A percentile compares a stretch with the other conserved stretches of the same genome.
These are phyloP conservation scores for Yarrowia sp. DNA, from an alignment of 805 yeast genomes.

Conservation along the genomic window DNA sequence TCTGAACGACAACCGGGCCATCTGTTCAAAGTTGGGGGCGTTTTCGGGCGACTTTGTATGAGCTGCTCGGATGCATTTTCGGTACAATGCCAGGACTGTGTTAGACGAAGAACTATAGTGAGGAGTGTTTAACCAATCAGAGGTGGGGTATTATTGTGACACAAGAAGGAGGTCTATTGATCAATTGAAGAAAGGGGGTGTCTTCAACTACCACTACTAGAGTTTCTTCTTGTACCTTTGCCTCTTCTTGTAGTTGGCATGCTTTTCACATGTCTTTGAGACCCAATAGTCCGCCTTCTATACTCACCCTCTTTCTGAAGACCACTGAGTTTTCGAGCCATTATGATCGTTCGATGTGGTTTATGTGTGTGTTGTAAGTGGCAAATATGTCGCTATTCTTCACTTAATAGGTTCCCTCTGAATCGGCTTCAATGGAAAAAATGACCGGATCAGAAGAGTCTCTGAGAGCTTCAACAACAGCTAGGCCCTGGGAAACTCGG, in stretches of 20 bases:
- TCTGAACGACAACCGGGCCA: slow-evolving; percentile 66
- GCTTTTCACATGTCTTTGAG: too few relatives aligned
- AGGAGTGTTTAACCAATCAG: not conserved
- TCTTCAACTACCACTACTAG: too few relatives aligned
- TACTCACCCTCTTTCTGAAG: slow-evolving; percentile 54
- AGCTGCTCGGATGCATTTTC: slow-evolving; percentile 57
- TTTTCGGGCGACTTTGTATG: slow-evolving; percentile 58
- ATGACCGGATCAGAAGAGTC: slow-evolving; percentile 16
- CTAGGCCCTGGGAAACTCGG: slow-evolving; percentile 26
- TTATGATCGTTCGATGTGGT: not conserved
- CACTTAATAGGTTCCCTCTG: slow-evolving; percentile 11
- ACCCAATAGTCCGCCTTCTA: too few relatives aligned
- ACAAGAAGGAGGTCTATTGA: too few relatives aligned
- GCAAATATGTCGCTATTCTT: too few relatives aligned
- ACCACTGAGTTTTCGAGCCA: slow-evolving; percentile 48
- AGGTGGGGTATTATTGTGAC: not conserved
- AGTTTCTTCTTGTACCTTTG: too few relatives aligned
- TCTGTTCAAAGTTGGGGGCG: slow-evolving; percentile 55
- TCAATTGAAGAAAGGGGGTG: not conserved
- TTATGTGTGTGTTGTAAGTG: too few relatives aligned
- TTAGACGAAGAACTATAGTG: slow-evolving; percentile 27
- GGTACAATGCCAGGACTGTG: slow-evolving; percentile 56
- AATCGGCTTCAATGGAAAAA: slow-evolving; percentile 23
- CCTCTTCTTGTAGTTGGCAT: too few relatives aligned
- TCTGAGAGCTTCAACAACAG: slow-evolving; percentile 20